Evolutionary conservation across 1,284 basidiomycete species (phyloP), one percentile per base, ranked within the genome.

Genomic region (Apiotrichum sp.): DNA sequence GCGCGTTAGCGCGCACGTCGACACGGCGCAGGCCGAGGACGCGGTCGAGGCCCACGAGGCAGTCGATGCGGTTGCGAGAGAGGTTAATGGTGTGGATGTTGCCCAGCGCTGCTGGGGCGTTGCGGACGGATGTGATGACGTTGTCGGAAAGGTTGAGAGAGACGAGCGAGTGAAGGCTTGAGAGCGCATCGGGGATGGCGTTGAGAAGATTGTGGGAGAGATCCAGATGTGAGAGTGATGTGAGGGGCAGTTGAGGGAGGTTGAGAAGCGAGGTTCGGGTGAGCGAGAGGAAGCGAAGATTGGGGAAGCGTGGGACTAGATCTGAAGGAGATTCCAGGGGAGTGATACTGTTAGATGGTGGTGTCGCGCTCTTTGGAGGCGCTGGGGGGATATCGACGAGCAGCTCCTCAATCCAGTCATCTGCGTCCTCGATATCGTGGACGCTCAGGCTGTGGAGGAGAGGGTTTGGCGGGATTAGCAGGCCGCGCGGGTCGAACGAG

Each of bases 51-150:
- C 95, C 95, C 62, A 91, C 93, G 51, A 98, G 83, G 29, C 89
- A 93, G 68, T 95, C 90, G 47, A 98, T 83, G 2, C 95, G 85
- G 70, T 98, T 98, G 54, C 80, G 79, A 0, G 88, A 81, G 14
- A 96, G 80, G 70, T 92, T 90, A 64, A 96, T 78, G 5, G 80
- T 80, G 22, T 85, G 79, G 41, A 93, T 80, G 60, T 86, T 85
- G 3, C 89, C 88, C n/a, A 95, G 81, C 56, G 84, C 82, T 38
- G 82, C 82, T 67, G 90, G 88, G 50, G 93, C 92, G 33, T 88
- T 89, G 3, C 93, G 82, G 14, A 97, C 87, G 6, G 93, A 93
- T 67, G 95, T 92, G 64, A 98, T 93, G 83, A 98, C 88, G 78
- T 98, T 98, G 75, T 93, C 87, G 14, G 88, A 82, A 16, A 98